Base-by-base conservation (phyloP, 225 moss, liverwort and hornwort genomes). In the Neckera pumila region DNA sequence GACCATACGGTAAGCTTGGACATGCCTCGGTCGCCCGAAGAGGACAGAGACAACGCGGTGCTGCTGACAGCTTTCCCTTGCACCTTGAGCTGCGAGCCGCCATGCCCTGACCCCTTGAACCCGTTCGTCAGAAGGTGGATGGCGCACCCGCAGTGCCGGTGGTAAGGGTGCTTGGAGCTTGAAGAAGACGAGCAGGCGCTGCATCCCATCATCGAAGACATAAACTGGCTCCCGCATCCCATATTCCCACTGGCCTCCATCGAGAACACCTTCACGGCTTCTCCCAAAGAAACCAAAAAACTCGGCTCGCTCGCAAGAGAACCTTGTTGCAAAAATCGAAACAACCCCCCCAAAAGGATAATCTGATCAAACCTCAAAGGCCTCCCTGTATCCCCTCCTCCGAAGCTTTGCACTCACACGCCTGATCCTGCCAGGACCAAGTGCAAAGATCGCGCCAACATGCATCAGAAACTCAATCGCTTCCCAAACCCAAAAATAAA, bases 91-190 rank as follows among this genome's bases (percentile, higher is more conserved):
- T 93, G 93, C 28, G 90, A 87, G 59, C 84, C 87, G 76, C 89
- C 83, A 9, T 84, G 80, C 61, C 93, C 92, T 7, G 81, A 51
- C 49, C 92, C 92, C 78, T 92, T 93, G 84, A 93, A 93, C 9
- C 93, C 92, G 30, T 93, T 93, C 36, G 92, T 89, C 42, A 93
- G 81, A 25, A 93, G 87, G 56, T 93, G 93, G 73, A 93, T 93
- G 53, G 93, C 92, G 66, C 93, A 93, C 47, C 92, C 90, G 76
- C 93, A 93, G 89, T 93, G 90, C 34, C 93, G 92, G 40, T 93
- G 93, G 75, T 93, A 93, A 2, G 93, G 93, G 40, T 93, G 92
- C 60, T 93, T 92, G n/a, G 92, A 89, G 77, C 87, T 90, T 4
- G 92, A 92, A 1, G 92, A 93, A 4, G 92, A 89, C n/a, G 93